Percentiles rank a stretch among this genome's conserved stretches.
Evolutionary conservation across 257 asterid species (phyloP).

Genomic region (Lavandula angustifolia): DNA sequence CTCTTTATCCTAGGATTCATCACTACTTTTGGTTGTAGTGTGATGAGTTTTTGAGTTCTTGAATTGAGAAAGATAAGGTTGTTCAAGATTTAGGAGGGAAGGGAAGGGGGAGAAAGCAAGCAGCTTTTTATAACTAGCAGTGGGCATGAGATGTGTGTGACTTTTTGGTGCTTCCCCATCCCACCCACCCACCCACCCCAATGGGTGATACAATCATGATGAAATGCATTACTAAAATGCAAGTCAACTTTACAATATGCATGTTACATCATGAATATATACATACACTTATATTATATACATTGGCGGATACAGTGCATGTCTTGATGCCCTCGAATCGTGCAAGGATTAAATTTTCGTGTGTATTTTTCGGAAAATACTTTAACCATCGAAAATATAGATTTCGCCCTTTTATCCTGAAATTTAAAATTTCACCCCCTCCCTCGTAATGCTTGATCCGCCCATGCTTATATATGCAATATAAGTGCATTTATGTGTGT

Average conservation of each 20-base stretch:
- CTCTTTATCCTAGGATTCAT: constrained; percentile 45
- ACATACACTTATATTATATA: neutral
- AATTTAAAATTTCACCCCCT: too few relatives aligned
- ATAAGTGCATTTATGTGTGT: neutral
- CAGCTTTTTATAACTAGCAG: constrained; percentile 43
- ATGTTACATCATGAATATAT: constrained; percentile 36
- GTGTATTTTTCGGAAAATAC: too few relatives aligned
- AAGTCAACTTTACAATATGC: constrained; percentile 70
- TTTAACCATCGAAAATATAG: too few relatives aligned
- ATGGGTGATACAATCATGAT: constrained; percentile 51
- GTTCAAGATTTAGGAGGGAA: constrained; percentile 37
- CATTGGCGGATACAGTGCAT: too few relatives aligned
- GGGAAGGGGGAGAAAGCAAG: neutral
- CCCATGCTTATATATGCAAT: too few relatives aligned
- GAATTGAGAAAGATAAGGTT: constrained; percentile 18
- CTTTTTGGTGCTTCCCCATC: constrained; percentile 35
- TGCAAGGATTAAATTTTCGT: too few relatives aligned
- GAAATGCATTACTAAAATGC: constrained; percentile 55
- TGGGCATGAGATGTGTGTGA: constrained; percentile 30
- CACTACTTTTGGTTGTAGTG: neutral
- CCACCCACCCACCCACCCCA: constrained; percentile 38
- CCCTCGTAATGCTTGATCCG: too few relatives aligned
- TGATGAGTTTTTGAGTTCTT: neutral
- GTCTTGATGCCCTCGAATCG: too few relatives aligned
- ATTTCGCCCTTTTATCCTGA: too few relatives aligned